Conservation (phyloP, 2,329 filamentous ascomycete genomes). For the Aspergillus persii region DNA sequence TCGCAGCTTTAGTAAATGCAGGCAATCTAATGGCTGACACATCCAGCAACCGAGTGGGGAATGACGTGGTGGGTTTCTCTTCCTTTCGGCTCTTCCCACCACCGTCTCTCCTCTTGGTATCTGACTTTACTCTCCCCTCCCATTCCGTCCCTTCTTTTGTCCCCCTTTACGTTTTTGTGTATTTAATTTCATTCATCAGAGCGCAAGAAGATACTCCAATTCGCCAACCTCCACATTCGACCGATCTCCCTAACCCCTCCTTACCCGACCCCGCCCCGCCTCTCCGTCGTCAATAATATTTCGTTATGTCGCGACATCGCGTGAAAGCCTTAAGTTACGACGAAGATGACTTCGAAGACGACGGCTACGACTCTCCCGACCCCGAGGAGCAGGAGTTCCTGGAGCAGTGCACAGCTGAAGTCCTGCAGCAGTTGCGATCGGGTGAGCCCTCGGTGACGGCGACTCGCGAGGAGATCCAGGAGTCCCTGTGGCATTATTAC, state of each 20-base stretch:
- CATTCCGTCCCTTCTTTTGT: background rate
- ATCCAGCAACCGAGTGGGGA: slow-evolving; percentile 21
- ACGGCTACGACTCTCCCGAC: slow-evolving; percentile 42
- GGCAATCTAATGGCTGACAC: background rate
- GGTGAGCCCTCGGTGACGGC: slow-evolving; percentile 58
- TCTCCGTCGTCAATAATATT: background rate
- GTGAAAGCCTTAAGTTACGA: slow-evolving; percentile 46
- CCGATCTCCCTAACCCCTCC: background rate
- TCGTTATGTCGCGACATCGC: slow-evolving; percentile 45
- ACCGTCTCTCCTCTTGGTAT: background rate
- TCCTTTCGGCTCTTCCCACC: slow-evolving; percentile 3
- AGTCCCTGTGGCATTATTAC: slow-evolving; percentile 93
- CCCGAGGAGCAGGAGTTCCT: slow-evolving; percentile 55
- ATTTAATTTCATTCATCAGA: background rate
- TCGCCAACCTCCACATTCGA: background rate
- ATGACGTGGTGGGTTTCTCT: slow-evolving; percentile 30
- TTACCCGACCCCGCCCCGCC: background rate
- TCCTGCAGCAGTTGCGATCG: slow-evolving; percentile 63
- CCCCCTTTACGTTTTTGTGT: background rate
- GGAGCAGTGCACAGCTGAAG: slow-evolving; percentile 63
- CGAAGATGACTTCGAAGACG: slow-evolving; percentile 41
- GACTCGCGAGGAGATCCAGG: slow-evolving; percentile 74
- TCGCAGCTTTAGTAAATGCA: background rate
- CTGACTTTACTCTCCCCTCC: background rate
- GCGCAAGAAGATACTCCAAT: background rate